Conservation (phyloP, 805 yeast species). For the Kuraishia borneana region DNA sequence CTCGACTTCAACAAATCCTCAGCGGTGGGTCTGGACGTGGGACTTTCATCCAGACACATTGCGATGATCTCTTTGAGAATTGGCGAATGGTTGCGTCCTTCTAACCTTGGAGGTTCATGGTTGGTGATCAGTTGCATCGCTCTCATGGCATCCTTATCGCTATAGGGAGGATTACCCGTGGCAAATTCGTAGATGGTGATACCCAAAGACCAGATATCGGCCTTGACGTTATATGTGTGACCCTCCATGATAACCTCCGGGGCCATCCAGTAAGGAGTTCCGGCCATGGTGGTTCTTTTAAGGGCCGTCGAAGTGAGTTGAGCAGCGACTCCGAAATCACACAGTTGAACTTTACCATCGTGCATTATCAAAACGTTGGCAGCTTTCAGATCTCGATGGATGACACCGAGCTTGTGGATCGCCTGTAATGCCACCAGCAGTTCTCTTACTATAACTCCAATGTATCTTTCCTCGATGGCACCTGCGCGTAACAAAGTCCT, state of each 20-base stretch:
- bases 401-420: conserved; percentile 83
- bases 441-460: conserved; percentile 80
- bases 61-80: conserved; percentile 82
- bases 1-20: conserved; percentile 71
- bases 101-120: conserved; percentile 89
- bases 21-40: conserved; percentile 78
- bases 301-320: conserved; percentile 64
- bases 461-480: conserved; percentile 70
- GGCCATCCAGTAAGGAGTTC: conserved; percentile 98
- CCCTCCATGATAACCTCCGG: conserved; percentile 96
- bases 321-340: conserved; percentile 99
- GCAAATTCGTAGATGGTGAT: conserved; percentile 90
- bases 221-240: conserved; percentile 76
- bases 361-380: conserved; percentile 86
- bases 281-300: conserved; percentile 91
- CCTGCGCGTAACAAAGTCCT: conserved; percentile 84
- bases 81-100: conserved; percentile 75
- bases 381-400: conserved; percentile 93
- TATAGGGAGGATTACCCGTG: conserved; percentile 95
- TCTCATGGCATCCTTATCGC: conserved; percentile 88
- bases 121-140: conserved; percentile 92
- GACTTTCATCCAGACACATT: conserved; percentile 85
- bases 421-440: conserved; percentile 63
- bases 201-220: conserved; percentile 97
- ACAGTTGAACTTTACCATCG: conserved; percentile 81